A percentile compares a stretch with the other conserved stretches of the same genome.
Evolutionary conservation across 2,329 filamentous ascomycete genomes (phyloP).

Genomic region (Pestalotiopsis sp.): DNA sequence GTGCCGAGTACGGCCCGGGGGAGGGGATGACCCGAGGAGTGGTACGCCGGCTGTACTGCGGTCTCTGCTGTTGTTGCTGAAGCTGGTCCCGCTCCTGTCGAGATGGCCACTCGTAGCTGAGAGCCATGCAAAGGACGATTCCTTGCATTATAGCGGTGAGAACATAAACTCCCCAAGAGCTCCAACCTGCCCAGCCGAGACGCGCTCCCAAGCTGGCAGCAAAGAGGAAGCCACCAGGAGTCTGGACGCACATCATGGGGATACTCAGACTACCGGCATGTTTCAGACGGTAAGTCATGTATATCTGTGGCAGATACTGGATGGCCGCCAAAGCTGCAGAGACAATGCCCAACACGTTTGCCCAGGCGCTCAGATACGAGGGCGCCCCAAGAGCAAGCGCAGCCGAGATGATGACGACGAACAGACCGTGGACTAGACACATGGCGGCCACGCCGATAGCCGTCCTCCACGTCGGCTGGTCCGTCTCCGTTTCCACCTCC

Average conservation of each 20-base stretch:
- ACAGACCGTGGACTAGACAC: constrained; percentile 76
- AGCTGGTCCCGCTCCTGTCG: constrained; percentile 20
- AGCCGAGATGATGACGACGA: constrained; percentile 68
- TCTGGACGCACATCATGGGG: constrained; percentile 98
- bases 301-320: constrained; percentile 95
- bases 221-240: constrained; percentile 88
- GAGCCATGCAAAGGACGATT: constrained; percentile 74
- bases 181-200: constrained; percentile 85
- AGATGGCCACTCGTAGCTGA: constrained; percentile 66
- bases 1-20: constrained; percentile 34
- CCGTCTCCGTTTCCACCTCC: constrained; percentile 41
- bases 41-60: constrained; percentile 32
- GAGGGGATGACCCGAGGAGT: constrained; percentile 33
- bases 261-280: constrained; percentile 91
- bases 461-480: constrained; percentile 72
- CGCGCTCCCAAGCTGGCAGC: constrained; percentile 80
- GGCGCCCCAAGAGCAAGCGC: constrained; percentile 67
- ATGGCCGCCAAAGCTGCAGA: constrained; percentile 78
- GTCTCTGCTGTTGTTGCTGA: constrained; percentile 30
- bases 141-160: constrained; percentile 87
- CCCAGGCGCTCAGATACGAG: constrained; percentile 72
- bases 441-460: constrained; percentile 74
- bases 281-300: constrained; percentile 83
- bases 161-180: constrained; percentile 90
- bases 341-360: constrained; percentile 80